Evolutionary conservation across 2,329 filamentous ascomycete species (phyloP), one percentile per base, ranked within the genome.

Genomic region (Anthostomella pinea): DNA sequence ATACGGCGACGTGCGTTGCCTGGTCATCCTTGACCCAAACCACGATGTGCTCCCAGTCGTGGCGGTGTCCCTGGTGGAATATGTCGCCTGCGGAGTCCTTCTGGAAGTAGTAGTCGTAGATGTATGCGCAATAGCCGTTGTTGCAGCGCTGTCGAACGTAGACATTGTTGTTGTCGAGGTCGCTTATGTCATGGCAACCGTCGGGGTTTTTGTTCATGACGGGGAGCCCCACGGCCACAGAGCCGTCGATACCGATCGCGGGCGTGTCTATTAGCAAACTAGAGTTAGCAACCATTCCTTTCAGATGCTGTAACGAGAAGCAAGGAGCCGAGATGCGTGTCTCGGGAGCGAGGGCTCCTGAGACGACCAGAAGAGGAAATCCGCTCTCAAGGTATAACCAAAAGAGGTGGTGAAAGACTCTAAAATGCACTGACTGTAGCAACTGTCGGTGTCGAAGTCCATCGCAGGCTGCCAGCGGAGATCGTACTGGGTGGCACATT

Each of bases 91-190:
- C 11, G 43, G 37, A 17, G 48, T 66, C 63, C 51, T 65, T 65
- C 38, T 66, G 63, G 33, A 66, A 65, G 52, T 65, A 67, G 54
- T 67, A 66, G 41, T 56, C 62, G 52, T 67, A 67, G 7, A 66
- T 25, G 46, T 61, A 56, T 10, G 57, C 52, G 51, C 64, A 68
- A 62, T 63, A 67, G 43, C 57, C 57, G 39, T 53, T 56, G 51
- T 67, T 67, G 54, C 65, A 67, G 4, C 59, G 57, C 40, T 51
- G 45, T 3, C 65, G 63, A 6, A 53, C 52, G 53, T 66, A 67
- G 30, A 65, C 60, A 48, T 67, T 62, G 45, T 52, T 54, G 37
- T 62, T 56, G 16, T 50, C 45, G n/a, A 64, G 52, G 33, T 56
- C 51, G 9, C 31, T 36, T 14, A 41, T 38, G 32, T 59, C 49